Base-by-base conservation (phyloP, 2,329 filamentous ascomycete species). In the Colletotrichum sp. region DNA sequence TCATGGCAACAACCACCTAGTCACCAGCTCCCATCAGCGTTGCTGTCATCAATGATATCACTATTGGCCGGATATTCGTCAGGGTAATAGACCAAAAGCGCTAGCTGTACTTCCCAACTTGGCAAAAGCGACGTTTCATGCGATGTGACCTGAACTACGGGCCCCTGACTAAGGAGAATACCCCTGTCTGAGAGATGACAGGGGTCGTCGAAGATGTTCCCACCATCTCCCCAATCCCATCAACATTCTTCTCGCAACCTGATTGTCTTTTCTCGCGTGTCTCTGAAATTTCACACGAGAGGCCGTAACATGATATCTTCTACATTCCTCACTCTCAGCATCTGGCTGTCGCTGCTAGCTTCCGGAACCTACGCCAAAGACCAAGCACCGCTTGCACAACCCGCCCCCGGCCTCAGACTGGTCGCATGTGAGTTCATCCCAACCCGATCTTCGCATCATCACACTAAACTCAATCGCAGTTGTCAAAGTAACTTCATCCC, bases 381-480 rank as follows among this genome's bases (percentile, higher is more conserved):
- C 4, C 69, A 75, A 21, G 63, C 55, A 16, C 26, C 39, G 63
- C 73, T 72, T 8, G 28, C 57, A 12, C 26, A 55, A 6, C 15
- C 15, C 10, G 2, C 3, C 18, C 24, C 7, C 5, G 15, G 39
- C 5, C 24, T 60, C 30, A 61, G 26, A n/a, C 65, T 74, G 2
- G 61, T 76, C 26, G 70, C 70, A 13, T 74, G 74, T 76, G 26
- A 69, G 74, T 76, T 26, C 21, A 15, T 39, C 26, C n/a, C 10
- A 61, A 39, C 10, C 6, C n/a, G n/a, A 52, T 52, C 43, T 52
- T 32, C 18, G 3, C 15, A 30, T 12, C 7, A 34, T 10, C 6
- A 21, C 36, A 12, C 39, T 8, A 26, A 21, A 72, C 39, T 30
- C 16, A 5, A 61, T n/a, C 12, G 5, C 60, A 76, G 74, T 61